Percentiles rank a stretch among this genome's conserved stretches.
Conservation (phyloP, 495 filamentous ascomycete species). For the Penicillium mononematosum region DNA sequence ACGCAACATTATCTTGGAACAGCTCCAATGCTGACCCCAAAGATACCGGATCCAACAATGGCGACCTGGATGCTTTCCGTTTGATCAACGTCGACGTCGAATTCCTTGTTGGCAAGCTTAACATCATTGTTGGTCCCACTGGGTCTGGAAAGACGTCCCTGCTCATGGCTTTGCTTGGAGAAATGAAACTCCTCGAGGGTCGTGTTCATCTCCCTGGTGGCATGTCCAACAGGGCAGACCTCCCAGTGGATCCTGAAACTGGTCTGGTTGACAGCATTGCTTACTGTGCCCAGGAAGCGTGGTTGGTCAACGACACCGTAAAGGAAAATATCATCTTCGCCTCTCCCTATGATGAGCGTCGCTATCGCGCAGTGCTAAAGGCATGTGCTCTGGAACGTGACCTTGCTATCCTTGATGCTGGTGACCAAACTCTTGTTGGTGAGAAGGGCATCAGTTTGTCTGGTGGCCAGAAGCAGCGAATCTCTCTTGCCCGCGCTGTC, state of each 20-base stretch:
- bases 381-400: constrained; percentile 95
- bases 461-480: constrained; percentile 96
- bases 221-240: constrained; percentile 75
- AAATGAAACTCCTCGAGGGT: constrained; percentile 88
- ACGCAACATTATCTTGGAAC: constrained; percentile 89
- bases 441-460: constrained; percentile 98
- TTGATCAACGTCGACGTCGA: constrained; percentile 74
- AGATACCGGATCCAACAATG: constrained; percentile 21
- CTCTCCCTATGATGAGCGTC: constrained; percentile 72
- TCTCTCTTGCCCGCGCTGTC: constrained; percentile 88
- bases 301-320: constrained; percentile 95
- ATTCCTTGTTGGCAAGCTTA: constrained; percentile 78
- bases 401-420: constrained; percentile 85
- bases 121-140: constrained; percentile 88
- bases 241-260: constrained; percentile 77
- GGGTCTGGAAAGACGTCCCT: constrained; percentile 94
- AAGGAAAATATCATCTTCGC: constrained; percentile 96
- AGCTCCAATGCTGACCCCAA: constrained; percentile 41
- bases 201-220: constrained; percentile 77
- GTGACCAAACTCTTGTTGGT: constrained; percentile 91
- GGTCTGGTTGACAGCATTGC: constrained; percentile 88
- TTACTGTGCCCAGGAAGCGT: constrained; percentile 97
- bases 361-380: constrained; percentile 84
- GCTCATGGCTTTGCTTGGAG: constrained; percentile 92
- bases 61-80: constrained; percentile 63